A percentile compares a stretch with the other conserved stretches of the same genome.
Conservation (phyloP, 2,329 filamentous ascomycete genomes). For the Fusarium incarnatum region DNA sequence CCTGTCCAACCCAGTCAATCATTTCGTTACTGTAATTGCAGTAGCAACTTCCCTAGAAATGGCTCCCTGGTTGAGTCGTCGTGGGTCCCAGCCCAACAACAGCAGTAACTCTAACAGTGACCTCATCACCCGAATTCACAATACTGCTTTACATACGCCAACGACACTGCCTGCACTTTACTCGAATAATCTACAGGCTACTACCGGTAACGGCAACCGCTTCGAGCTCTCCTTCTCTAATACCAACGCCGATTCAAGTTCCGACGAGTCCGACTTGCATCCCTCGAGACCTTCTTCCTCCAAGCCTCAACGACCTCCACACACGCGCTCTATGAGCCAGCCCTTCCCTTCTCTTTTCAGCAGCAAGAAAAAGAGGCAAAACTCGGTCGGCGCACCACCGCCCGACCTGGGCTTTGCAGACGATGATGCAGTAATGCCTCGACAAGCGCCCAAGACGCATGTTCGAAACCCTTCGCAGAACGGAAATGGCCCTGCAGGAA, state of each 20-base stretch:
- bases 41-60: conserved; percentile 44
- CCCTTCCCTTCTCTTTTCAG: conserved; percentile 80
- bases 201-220: conserved; percentile 27
- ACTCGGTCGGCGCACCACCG: conserved; percentile 51
- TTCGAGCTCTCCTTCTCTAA: conserved; percentile 48
- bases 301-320: conserved; percentile 41
- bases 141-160: conserved; percentile 51
- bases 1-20: not conserved
- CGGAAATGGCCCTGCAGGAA: conserved; percentile 51
- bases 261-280: conserved; percentile 58
- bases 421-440: conserved; percentile 48
- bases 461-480: conserved; percentile 38
- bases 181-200: conserved; percentile 16
- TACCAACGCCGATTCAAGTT: conserved; percentile 56
- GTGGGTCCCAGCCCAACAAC: conserved; percentile 47
- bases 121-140: conserved; percentile 54
- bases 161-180: conserved; percentile 44
- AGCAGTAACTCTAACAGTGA: conserved; percentile 42
- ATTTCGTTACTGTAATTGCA: conserved; percentile 6
- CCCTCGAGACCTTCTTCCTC: conserved; percentile 42
- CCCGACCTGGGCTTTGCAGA: conserved; percentile 49
- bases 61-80: conserved; percentile 50
- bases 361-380: conserved; percentile 66
- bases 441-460: conserved; percentile 47
- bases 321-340: conserved; percentile 77